Conservation (phyloP, 768 basidiomycete species). For the Russula lepida region DNA sequence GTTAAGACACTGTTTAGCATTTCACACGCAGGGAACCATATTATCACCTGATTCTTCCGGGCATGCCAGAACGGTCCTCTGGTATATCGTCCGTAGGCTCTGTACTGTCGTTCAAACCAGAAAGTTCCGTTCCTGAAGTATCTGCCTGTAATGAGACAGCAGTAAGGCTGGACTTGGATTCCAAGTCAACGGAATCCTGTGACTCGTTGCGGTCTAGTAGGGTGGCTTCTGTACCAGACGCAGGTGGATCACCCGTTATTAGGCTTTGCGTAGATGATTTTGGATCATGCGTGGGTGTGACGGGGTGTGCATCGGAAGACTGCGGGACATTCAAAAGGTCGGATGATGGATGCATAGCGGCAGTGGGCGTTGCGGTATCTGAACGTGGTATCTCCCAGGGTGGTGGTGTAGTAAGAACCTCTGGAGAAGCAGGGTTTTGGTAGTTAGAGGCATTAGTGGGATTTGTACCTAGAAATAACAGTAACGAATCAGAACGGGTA, state of each 20-base stretch:
- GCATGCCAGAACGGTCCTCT: slow-evolving; percentile 11
- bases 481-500: background rate
- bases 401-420: slow-evolving; percentile 40
- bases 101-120: slow-evolving; percentile 7
- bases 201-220: slow-evolving; percentile 22
- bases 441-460: slow-evolving; percentile 32
- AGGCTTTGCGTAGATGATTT: slow-evolving; percentile 46
- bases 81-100: slow-evolving; percentile 12
- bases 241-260: slow-evolving; percentile 46
- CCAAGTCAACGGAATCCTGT: slow-evolving; percentile 14
- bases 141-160: slow-evolving; percentile 3
- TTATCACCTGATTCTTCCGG: slow-evolving; percentile 42
- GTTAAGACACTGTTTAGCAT: slow-evolving; percentile 1
- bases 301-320: background rate
- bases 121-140: slow-evolving; percentile 1
- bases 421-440: slow-evolving; percentile 69
- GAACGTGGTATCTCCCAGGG: slow-evolving; percentile 48
- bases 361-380: slow-evolving; percentile 45
- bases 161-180: background rate
- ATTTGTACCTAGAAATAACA: slow-evolving; percentile 1
- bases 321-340: slow-evolving; percentile 20
- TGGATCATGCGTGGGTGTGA: slow-evolving; percentile 18
- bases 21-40: background rate
- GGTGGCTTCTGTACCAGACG: slow-evolving; percentile 34
- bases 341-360: slow-evolving; percentile 23